phyloP scores from a whole-genome alignment of 2,329 filamentous ascomycete species.

The Colletotrichum tofieldiae region DNA sequence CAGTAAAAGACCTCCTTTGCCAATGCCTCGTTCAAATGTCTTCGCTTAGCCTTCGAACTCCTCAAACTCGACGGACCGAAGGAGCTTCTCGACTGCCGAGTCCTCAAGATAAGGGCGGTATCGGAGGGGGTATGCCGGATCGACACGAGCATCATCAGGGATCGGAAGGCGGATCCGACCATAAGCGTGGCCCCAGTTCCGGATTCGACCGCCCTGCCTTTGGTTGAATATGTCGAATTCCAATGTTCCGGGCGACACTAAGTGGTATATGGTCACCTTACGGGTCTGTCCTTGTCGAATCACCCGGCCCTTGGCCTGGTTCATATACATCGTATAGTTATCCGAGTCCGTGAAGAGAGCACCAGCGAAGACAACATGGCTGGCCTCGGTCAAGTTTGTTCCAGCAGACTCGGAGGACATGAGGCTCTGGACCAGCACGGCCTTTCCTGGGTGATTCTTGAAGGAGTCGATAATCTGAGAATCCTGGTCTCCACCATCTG shows the following conservation, averaged over 20 bases:
- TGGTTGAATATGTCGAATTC: constrained; percentile 57
- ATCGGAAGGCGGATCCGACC: constrained; percentile 16
- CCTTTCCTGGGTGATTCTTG: constrained; percentile 46
- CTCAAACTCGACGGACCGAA: constrained; percentile 30
- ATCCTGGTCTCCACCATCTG: constrained; percentile 11
- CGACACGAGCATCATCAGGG: background rate
- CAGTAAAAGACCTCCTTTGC: background rate
- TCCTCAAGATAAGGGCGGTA: constrained; percentile 19
- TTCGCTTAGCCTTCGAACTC: constrained; percentile 27
- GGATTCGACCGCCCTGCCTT: constrained; percentile 12
- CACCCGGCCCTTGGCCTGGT: constrained; percentile 58
- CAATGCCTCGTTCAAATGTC: background rate
- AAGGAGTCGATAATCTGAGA: constrained; percentile 47
- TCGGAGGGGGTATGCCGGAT: constrained; percentile 4
- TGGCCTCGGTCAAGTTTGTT: constrained; percentile 58
- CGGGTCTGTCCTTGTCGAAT: constrained; percentile 58
- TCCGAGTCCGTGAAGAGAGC: constrained; percentile 53
- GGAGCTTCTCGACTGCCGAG: constrained; percentile 1
- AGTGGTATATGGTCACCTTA: constrained; percentile 57
- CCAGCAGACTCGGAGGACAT: constrained; percentile 58
- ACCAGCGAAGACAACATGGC: constrained; percentile 59
- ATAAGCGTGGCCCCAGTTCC: background rate
- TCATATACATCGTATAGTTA: constrained; percentile 54
- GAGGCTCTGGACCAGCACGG: constrained; percentile 56
- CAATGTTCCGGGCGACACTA: constrained; percentile 55